Evolutionary conservation across 2,329 filamentous ascomycete species (phyloP).

Genomic region (Cercospora citrullina): DNA sequence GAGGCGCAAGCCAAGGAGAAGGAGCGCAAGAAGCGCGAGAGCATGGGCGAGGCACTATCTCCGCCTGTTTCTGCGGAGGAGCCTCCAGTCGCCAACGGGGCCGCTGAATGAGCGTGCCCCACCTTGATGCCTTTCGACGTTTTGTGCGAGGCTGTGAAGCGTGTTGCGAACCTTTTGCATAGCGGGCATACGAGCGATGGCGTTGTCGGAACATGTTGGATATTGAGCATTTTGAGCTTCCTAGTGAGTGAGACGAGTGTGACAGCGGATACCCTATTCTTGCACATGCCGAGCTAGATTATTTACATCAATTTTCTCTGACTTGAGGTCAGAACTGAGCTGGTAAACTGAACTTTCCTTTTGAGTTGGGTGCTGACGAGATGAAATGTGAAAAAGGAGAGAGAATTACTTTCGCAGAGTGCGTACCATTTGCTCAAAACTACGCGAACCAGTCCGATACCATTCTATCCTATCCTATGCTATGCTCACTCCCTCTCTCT

Average conservation of each 20-base stretch:
- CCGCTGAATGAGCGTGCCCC: not conserved
- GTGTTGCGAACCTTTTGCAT: not conserved
- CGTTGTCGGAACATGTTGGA: not conserved
- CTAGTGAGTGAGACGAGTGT: not conserved
- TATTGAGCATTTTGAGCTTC: not conserved
- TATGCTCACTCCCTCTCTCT: not conserved
- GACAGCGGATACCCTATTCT: constrained; percentile 15
- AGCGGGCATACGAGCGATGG: constrained; percentile 6
- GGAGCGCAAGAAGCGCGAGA: constrained; percentile 26
- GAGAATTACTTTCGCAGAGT: not conserved
- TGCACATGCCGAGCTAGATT: constrained; percentile 3
- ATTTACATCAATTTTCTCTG: not conserved
- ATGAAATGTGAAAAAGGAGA: not conserved
- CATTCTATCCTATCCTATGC: not conserved
- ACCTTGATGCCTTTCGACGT: not conserved
- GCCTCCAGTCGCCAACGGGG: constrained; percentile 9
- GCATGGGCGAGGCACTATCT: constrained; percentile 12
- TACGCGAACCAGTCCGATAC: not conserved
- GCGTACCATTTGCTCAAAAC: not conserved
- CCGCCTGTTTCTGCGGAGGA: constrained; percentile 5
- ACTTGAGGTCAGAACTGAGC: constrained; percentile 1
- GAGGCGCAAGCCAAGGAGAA: constrained; percentile 33
- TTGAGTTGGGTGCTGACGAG: not conserved
- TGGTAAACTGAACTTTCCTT: not conserved
- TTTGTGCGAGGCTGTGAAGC: not conserved